Evolutionary conservation across 2,329 filamentous ascomycete genomes (phyloP), one percentile per base, ranked within the genome.

Genomic region (Colletotrichum trifolii): DNA sequence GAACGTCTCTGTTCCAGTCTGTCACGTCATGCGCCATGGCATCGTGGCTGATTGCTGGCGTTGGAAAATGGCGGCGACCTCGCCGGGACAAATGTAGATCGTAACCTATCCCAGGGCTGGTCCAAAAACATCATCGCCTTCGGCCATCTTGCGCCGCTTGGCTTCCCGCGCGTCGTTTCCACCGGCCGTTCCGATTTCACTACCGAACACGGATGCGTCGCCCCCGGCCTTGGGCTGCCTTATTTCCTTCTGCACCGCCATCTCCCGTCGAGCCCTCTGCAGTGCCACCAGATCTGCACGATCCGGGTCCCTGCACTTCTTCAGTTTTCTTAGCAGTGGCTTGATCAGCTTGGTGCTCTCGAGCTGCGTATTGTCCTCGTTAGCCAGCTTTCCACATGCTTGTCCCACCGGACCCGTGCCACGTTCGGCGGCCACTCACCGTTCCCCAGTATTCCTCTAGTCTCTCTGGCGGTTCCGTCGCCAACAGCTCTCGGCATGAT

Each of bases 291-390:
- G 77, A 74, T 94, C 90, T 47, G 85, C 87, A 60, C 91, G 87
- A 70, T 92, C 89, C 0, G 91, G 91, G 71, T 95, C 91, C 62
- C 89, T 83, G 70, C 91, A 94, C 70, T 85, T 87, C 66, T 86
- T 87, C n/a, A 94, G 81, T 74, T 93, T 94, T 76, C 85, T 88
- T 13, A 88, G 83, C 11, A 93, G 77, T 0, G 85, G 83, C 46
- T 86, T 86, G 69, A 88, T 82, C 33, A 84, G 77, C 55, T 82
- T 80, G 69, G 75, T 77, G 61, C 74, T 78, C 60, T 83, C 85
- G 67, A 77, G 76, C 80, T 83, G 67, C 73, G 67, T 68, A 67
- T 72, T 17, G 4, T 25, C 25, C 69, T 70, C 73, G 68, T 81
- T 77, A 72, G 70, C 25, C 25, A 25, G 25, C 25, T 25, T 54